Conservation (phyloP, 768 basidiomycete species). For the Pholiota conissans region DNA sequence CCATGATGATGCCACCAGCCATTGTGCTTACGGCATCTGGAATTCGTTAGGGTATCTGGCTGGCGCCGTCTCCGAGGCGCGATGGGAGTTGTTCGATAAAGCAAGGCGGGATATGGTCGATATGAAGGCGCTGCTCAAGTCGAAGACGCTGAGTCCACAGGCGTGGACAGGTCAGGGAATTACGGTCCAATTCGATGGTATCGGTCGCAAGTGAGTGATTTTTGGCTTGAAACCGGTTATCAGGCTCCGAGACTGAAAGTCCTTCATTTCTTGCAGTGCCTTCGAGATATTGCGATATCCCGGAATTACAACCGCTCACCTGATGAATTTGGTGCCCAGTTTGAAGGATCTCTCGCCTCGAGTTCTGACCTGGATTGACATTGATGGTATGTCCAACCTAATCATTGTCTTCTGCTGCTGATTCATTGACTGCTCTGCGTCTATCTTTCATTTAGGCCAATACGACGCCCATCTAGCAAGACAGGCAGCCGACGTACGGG, state of each 20-base stretch:
- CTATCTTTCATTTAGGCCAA: constrained; percentile 38
- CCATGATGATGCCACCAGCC: not conserved
- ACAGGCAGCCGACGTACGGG: constrained; percentile 73
- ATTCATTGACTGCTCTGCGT: not conserved
- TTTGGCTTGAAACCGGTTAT: not conserved
- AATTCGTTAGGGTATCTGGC: constrained; percentile 35
- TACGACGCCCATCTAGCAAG: constrained; percentile 66
- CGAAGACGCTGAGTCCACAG: constrained; percentile 42
- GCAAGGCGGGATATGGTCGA: constrained; percentile 33
- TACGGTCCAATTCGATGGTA: constrained; percentile 44
- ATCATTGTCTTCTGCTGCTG: not conserved
- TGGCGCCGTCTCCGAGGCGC: constrained; percentile 44
- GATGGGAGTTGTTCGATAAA: constrained; percentile 40
- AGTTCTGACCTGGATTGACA: constrained; percentile 60
- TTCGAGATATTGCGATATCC: constrained; percentile 72
- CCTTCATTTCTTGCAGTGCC: constrained; percentile 46
- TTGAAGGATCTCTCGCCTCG: constrained; percentile 49
- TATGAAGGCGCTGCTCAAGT: constrained; percentile 36
- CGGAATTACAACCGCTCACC: constrained; percentile 39
- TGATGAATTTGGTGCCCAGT: constrained; percentile 48
- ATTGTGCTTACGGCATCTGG: constrained; percentile 1
- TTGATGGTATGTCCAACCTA: constrained; percentile 57
- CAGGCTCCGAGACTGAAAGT: not conserved
- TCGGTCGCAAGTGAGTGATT: constrained; percentile 37
- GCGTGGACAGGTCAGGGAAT: constrained; percentile 43